Percentiles rank a stretch among this genome's conserved stretches.
phyloP scores from a whole-genome alignment of 140 eudicot species.

The Oenanthe javanica region DNA sequence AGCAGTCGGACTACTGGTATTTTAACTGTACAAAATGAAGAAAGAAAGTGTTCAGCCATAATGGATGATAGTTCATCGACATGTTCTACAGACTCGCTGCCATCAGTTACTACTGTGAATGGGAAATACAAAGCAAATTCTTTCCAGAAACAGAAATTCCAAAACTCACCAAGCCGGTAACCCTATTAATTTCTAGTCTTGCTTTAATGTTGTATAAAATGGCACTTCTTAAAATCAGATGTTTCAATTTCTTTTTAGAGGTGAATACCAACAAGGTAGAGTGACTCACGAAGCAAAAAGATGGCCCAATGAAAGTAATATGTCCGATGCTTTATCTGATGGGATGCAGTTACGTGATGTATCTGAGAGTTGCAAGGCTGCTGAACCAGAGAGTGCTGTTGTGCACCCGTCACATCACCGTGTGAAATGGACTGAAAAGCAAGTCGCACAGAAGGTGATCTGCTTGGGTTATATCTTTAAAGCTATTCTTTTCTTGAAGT shows the following conservation, averaged over 20 bases:
- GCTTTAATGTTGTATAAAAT: not conserved
- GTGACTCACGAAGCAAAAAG: conserved; percentile 24
- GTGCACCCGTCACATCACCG: conserved; percentile 35
- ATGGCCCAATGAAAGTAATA: conserved; percentile 26
- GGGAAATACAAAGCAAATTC: conserved; percentile 40
- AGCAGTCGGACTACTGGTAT: conserved; percentile 35
- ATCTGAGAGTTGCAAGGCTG: conserved; percentile 18
- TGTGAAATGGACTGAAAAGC: conserved; percentile 42
- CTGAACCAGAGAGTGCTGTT: conserved; percentile 31
- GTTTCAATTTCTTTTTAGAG: conserved; percentile 29
- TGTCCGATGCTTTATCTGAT: conserved; percentile 27
- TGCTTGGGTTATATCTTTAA: not conserved
- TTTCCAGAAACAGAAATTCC: conserved; percentile 36
- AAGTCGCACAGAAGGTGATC: conserved; percentile 53
- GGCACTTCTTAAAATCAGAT: not conserved
- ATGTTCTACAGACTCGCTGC: conserved; percentile 84
- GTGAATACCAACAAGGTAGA: conserved; percentile 42
- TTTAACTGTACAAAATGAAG: conserved; percentile 51
- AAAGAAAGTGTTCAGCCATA: conserved; percentile 40
- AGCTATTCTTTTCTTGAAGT: not conserved
- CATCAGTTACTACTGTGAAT: conserved; percentile 37
- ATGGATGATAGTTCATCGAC: conserved; percentile 95
- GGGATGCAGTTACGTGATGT: conserved; percentile 19
- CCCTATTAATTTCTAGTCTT: not conserved
- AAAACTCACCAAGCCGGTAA: conserved; percentile 69